These are phyloP conservation scores for Multifurca ochricompacta DNA, from an alignment of 768 basidiomycete species.

Conservation along the genomic window DNA sequence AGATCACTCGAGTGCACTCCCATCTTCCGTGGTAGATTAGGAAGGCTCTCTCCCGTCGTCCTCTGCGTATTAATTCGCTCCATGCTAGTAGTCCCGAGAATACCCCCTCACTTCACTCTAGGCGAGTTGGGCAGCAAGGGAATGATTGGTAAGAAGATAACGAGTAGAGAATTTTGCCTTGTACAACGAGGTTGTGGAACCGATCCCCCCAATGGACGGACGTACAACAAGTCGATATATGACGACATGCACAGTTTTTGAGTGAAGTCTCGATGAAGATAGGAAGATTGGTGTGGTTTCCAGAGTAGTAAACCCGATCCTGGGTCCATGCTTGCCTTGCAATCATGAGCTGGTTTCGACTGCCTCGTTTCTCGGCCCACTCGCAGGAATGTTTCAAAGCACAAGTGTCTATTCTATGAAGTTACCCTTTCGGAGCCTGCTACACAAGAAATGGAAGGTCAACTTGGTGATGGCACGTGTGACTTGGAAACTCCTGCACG, in stretches of 20 bases:
- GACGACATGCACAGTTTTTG: slow-evolving; percentile 45
- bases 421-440: slow-evolving; percentile 20
- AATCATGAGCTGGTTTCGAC: slow-evolving; percentile 34
- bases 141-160: slow-evolving; percentile 18
- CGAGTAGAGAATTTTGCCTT: slow-evolving; percentile 38
- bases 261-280: slow-evolving; percentile 32
- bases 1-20: slow-evolving; percentile 28
- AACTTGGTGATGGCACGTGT: too few relatives aligned
- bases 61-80: slow-evolving; percentile 33
- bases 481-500: too few relatives aligned
- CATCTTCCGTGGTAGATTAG: slow-evolving; percentile 36
- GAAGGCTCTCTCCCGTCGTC: slow-evolving; percentile 34
- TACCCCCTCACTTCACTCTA: background rate
- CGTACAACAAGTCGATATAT: slow-evolving; percentile 52
- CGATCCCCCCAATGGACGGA: slow-evolving; percentile 51
- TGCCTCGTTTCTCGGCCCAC: slow-evolving; percentile 32
- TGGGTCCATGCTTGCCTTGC: slow-evolving; percentile 14
- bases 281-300: slow-evolving; percentile 34
- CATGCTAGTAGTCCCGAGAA: slow-evolving; percentile 31
- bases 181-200: slow-evolving; percentile 34
- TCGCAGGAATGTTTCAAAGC: too few relatives aligned
- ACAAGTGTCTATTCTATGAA: too few relatives aligned
- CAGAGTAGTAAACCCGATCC: slow-evolving; percentile 34
- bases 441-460: background rate
- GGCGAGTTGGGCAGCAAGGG: background rate